phyloP scores from a whole-genome alignment of 768 basidiomycete species.

The Hydnomerulius pinastri region DNA sequence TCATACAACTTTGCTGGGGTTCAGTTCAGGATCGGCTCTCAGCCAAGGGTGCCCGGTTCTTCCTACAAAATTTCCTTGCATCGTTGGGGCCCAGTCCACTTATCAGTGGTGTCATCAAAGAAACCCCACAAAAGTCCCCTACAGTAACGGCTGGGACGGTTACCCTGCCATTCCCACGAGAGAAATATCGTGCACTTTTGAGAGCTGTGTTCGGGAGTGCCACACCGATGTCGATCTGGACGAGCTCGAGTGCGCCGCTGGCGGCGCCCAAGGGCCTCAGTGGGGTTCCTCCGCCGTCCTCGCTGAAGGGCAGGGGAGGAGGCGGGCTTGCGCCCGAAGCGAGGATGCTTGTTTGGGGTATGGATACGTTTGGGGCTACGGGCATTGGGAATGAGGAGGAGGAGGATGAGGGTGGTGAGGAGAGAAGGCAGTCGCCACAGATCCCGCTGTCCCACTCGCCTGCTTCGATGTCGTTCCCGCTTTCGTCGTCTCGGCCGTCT shows the following conservation, averaged over 20 bases:
- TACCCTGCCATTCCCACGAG: too few relatives aligned
- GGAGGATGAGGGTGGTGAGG: conserved; percentile 4
- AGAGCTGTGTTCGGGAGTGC: too few relatives aligned
- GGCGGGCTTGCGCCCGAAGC: conserved; percentile 24
- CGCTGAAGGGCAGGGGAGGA: conserved; percentile 10
- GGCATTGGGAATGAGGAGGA: conserved; percentile 14
- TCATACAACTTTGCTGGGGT: too few relatives aligned
- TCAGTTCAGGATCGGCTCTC: too few relatives aligned
- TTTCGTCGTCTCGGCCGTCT: not conserved
- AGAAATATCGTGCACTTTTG: too few relatives aligned
- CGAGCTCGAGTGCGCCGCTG: conserved; percentile 19
- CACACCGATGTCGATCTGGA: conserved; percentile 37
- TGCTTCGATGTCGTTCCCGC: not conserved
- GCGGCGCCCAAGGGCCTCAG: conserved; percentile 20
- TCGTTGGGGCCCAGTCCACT: too few relatives aligned
- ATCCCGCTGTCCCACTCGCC: not conserved
- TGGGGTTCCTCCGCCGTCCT: not conserved
- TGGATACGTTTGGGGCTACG: conserved; percentile 41
- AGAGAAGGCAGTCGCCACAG: not conserved
- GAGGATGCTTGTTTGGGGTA: conserved; percentile 29
- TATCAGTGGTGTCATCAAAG: too few relatives aligned
- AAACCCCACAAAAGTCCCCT: too few relatives aligned
- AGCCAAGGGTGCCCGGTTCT: too few relatives aligned
- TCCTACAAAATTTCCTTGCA: too few relatives aligned
- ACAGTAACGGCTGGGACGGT: too few relatives aligned